Evolutionary conservation across 257 asterid species (phyloP), one percentile per base, ranked within the genome.

Genomic region (Primulina tabacum): DNA sequence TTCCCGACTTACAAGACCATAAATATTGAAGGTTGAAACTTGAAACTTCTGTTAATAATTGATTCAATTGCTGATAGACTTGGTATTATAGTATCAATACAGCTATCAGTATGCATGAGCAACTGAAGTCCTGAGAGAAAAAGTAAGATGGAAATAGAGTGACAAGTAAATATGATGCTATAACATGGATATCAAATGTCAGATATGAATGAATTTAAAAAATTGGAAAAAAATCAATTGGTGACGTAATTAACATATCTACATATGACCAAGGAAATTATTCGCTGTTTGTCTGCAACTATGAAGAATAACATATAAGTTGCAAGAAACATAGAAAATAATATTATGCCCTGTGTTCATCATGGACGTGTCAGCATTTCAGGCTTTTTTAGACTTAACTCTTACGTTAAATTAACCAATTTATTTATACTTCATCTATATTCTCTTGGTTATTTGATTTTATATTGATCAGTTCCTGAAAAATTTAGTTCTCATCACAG

Each of bases 271-370:
- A 30, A 29, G 60, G 63, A 60, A 33, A 64, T 59, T 64, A 28
- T 43, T 20, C n/a, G 37, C 50, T 60, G 33, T 61, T 14, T 35
- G 53, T 55, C 30, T 20, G 20, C 34, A 43, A 67, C 63, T 63
- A 80, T 6, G 32, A 34, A 6, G 55, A 43, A 32, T 62, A 53
- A 30, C 52, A 73, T 57, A 62, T 17, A 60, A 61, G 65, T 67
- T 21, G 72, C 28, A 73, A 37, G 43, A n/a, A 43, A 11, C n/a
- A 1, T 43, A 43, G 6, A 43, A 35, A 35, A 35, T 35, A 35
- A 7, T 35, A 35, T 7, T 8, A 35, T 35, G 43, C 10, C 43
- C 43, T 8, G 7, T 35, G 43, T 35, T 35, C 43, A 35, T 6
- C 43, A 35, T 8, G 43, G 43, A 35, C 7, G 43, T 35, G 43